Evolutionary conservation across 805 yeast species (phyloP).

Genomic region (Metschnikowia gelsemii): DNA sequence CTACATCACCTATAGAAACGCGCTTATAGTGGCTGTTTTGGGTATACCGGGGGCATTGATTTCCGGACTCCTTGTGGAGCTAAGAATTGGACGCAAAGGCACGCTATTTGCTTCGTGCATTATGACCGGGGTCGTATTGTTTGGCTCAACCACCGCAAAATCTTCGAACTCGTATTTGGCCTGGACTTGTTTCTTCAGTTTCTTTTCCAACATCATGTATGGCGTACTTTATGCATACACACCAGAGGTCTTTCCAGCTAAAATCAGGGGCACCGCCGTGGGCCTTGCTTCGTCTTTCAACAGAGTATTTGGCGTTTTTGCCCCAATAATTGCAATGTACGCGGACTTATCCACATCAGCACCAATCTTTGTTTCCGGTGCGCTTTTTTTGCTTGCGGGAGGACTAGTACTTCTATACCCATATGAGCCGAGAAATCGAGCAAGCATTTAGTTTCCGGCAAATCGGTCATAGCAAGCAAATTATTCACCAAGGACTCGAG

Average conservation of each 20-base stretch:
- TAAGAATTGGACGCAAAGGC: constrained; percentile 19
- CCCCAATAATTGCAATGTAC: constrained; percentile 56
- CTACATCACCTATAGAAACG: constrained; percentile 26
- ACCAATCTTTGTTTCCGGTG: constrained; percentile 63
- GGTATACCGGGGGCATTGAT: constrained; percentile 19
- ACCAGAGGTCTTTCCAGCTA: constrained; percentile 58
- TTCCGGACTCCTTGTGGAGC: constrained; percentile 18
- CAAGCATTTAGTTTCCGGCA: constrained; percentile 23
- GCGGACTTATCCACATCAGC: constrained; percentile 55
- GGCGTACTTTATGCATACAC: constrained; percentile 65
- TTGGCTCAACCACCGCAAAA: constrained; percentile 62
- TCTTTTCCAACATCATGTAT: constrained; percentile 49
- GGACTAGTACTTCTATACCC: constrained; percentile 42
- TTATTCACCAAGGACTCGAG: no score
- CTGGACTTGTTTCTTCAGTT: constrained; percentile 48
- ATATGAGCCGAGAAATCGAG: constrained; percentile 43
- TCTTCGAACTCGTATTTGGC: constrained; percentile 45
- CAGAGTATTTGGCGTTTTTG: constrained; percentile 54
- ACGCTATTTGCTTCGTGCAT: constrained; percentile 45
- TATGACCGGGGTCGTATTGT: constrained; percentile 55
- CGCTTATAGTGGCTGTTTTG: constrained; percentile 19
- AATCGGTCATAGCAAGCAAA: no score
- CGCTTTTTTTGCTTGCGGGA: constrained; percentile 49
- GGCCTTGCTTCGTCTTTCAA: constrained; percentile 57
- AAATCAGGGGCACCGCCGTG: constrained; percentile 54